A percentile compares a stretch with the other conserved stretches of the same genome.
These are phyloP conservation scores for Citrullus colocynthis DNA, from an alignment of 306 rosid genomes.

Conservation along the genomic window DNA sequence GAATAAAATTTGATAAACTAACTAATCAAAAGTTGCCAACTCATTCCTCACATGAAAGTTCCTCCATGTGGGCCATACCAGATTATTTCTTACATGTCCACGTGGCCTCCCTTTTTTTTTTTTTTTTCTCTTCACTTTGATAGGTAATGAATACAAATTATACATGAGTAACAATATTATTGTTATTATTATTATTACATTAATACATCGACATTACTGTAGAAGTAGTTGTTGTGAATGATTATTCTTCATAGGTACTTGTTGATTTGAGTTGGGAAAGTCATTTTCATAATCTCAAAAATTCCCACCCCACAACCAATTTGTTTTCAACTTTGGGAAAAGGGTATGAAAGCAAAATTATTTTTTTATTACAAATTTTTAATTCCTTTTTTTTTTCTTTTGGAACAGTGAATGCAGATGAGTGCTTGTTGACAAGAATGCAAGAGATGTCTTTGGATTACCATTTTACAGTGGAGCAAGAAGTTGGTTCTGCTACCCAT, in stretches of 20 bases:
- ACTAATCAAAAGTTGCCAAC: constrained; percentile 16
- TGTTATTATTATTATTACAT: background rate
- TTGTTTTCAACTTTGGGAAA: background rate
- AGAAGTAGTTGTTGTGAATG: background rate
- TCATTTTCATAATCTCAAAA: background rate
- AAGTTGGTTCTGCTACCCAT: constrained; percentile 97
- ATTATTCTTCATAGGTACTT: constrained; percentile 2
- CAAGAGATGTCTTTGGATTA: constrained; percentile 99
- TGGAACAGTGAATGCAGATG: constrained; percentile 68
- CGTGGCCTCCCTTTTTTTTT: background rate
- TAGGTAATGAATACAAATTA: constrained; percentile 2
- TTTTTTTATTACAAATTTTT: background rate
- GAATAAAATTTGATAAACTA: constrained; percentile 3
- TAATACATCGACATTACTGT: background rate
- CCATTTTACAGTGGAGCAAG: constrained; percentile 98
- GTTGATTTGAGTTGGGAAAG: background rate
- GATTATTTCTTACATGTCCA: constrained; percentile 3
- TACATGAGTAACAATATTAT: background rate
- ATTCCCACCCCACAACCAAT: background rate
- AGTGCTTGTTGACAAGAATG: constrained; percentile 91
- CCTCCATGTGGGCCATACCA: constrained; percentile 16
- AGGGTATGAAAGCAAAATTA: background rate
- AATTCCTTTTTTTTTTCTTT: background rate
- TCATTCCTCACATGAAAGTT: constrained; percentile 13
- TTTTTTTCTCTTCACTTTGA: background rate